These are phyloP conservation scores for Linanthus parryae DNA, from an alignment of 148 eudicot genomes.

Conservation along the genomic window DNA sequence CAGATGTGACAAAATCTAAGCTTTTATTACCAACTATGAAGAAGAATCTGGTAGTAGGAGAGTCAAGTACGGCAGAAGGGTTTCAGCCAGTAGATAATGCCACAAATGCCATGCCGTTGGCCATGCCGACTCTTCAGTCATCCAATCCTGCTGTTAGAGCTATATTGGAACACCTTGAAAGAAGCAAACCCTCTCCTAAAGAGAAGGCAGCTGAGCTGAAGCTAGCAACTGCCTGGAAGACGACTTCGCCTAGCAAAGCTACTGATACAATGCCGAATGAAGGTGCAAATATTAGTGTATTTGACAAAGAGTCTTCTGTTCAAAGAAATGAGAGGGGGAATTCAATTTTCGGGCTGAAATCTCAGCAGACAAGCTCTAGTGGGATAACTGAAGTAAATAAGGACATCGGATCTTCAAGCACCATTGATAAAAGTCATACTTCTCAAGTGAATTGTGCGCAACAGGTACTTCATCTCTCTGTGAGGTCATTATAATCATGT, in stretches of 20 bases:
- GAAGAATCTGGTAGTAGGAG: constrained; percentile 31
- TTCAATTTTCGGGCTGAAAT: constrained; percentile 15
- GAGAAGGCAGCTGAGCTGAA: constrained; percentile 64
- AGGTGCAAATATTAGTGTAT: not conserved
- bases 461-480: constrained; percentile 33
- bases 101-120: constrained; percentile 22
- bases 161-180: constrained; percentile 71
- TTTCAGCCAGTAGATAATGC: constrained; percentile 15
- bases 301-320: not conserved
- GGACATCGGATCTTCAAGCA: constrained; percentile 28
- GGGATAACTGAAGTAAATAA: constrained; percentile 24
- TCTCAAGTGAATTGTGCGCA: constrained; percentile 16
- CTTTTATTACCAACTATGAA: constrained; percentile 26
- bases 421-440: constrained; percentile 17
- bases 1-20: constrained; percentile 13
- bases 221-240: constrained; percentile 49
- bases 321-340: constrained; percentile 20
- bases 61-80: constrained; percentile 23
- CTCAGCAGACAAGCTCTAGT: constrained; percentile 20
- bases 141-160: constrained; percentile 53
- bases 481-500: constrained; percentile 2
- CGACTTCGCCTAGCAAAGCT: constrained; percentile 22
- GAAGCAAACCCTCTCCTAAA: constrained; percentile 53
- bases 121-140: constrained; percentile 27
- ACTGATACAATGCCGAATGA: constrained; percentile 17